Evolutionary conservation across 768 basidiomycete genomes (phyloP).

Genomic region (Epithele typhae): DNA sequence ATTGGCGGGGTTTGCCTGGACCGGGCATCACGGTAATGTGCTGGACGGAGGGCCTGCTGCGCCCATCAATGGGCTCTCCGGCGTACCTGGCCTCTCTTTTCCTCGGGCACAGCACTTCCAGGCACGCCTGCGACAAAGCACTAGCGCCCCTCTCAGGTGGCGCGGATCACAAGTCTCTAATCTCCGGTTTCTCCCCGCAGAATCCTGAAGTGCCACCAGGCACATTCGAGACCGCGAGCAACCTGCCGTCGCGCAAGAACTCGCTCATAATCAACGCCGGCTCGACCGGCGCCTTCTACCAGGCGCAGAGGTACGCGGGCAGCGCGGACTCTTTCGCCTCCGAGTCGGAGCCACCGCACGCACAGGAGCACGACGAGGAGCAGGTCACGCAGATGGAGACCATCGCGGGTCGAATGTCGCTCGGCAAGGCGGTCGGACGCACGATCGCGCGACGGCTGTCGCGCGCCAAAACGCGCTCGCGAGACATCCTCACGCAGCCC

Average conservation of each 20-base stretch:
- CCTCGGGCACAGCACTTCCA: too few relatives aligned
- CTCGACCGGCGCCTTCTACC: conserved; percentile 23
- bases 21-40: too few relatives aligned
- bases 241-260: conserved; percentile 18
- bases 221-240: conserved; percentile 12
- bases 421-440: conserved; percentile 21
- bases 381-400: conserved; percentile 23
- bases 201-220: conserved; percentile 3
- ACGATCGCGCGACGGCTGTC: conserved; percentile 25
- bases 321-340: conserved; percentile 28
- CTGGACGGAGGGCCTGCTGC: too few relatives aligned
- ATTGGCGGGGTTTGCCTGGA: too few relatives aligned
- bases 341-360: background rate
- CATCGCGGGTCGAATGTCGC: conserved; percentile 19
- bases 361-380: conserved; percentile 8
- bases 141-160: too few relatives aligned
- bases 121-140: too few relatives aligned
- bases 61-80: background rate
- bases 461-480: conserved; percentile 17
- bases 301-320: conserved; percentile 20
- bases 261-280: conserved; percentile 19
- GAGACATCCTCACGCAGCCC: conserved; percentile 14
- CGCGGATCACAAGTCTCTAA: too few relatives aligned
- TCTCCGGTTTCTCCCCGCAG: conserved; percentile 1
- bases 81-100: too few relatives aligned